Base-by-base conservation (phyloP, 2,329 filamentous ascomycete genomes). In the Ceratocystis alfenasii region DNA sequence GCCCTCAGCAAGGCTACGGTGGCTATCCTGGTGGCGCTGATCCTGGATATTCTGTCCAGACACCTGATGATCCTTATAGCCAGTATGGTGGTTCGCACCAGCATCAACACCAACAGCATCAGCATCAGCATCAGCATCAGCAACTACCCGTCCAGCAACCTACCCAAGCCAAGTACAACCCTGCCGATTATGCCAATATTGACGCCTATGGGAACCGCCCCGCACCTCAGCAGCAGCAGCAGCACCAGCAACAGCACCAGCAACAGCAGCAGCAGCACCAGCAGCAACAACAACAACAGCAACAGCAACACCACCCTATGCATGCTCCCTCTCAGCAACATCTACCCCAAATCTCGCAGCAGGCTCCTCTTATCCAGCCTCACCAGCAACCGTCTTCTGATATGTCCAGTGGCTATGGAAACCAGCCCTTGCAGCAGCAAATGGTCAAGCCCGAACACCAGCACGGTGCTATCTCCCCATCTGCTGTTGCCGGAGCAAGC, bases 151-250 rank as follows among this genome's bases (percentile, higher is more conserved):
- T 64, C 28, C 69, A 72, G 17, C 74, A 74, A 44, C 75, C 77
- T 17, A 76, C 80, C 68, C 84, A 87, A 70, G 79, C 84, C 50
- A 84, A 84, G 70, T 94, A 94, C 74, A 89, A 94, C 73, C 89
- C 89, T 33, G 84, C 84, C 28, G 87, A 87, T 69, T 94, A 92
- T 73, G 87, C 86, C 67, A 84, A 81, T 72, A 81, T 84, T 70
- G 81, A 78, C 71, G 78, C 62, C 30, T 72, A 73, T 30, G 70
- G 75, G 64, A 85, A 81, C 70, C 76, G 74, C 20, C 73, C 75
- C 68, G 69, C 72, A 12, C 72, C 72, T 10, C 77, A 78, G 66
- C 75, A 72, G 30, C 75, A 76, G 63, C 72, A 36, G 7, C 28
- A 22, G 20, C 20, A 20, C 1, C 62, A 71, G 74, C 77, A 78